Conservation (phyloP, 805 yeast genomes). For the Kazachstania martiniae region DNA sequence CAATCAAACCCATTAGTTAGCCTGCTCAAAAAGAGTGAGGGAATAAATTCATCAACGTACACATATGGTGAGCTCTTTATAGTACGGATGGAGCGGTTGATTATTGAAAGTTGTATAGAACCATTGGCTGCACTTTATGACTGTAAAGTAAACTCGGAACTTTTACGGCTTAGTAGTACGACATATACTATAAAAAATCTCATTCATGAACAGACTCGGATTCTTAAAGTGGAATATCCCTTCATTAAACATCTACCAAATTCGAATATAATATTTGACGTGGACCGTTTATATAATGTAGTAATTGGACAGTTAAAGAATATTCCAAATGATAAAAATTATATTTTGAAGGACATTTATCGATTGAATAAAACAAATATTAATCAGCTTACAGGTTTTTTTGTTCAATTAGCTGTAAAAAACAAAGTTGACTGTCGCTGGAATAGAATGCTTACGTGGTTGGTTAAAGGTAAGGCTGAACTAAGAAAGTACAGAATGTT, state of each 20-base stretch:
- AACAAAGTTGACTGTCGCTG: constrained; percentile 34
- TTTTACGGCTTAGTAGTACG: constrained; percentile 6
- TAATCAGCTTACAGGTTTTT: constrained; percentile 57
- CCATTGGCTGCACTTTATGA: constrained; percentile 18
- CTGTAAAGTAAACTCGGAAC: constrained; percentile 13
- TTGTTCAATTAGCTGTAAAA: constrained; percentile 39
- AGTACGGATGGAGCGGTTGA: constrained; percentile 14
- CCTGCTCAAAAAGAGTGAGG: constrained; percentile 2
- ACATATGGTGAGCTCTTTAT: constrained; percentile 17
- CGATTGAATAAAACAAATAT: constrained; percentile 44
- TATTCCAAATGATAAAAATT: constrained; percentile 42
- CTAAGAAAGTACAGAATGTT: constrained; percentile 11
- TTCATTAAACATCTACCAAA: constrained; percentile 15
- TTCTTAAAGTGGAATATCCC: constrained; percentile 11
- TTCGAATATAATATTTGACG: constrained; percentile 17
- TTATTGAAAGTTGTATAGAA: constrained; percentile 17
- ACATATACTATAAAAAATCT: constrained; percentile 7
- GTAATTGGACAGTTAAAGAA: constrained; percentile 25
- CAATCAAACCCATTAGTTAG: constrained; percentile 3
- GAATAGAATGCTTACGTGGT: constrained; percentile 35
- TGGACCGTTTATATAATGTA: constrained; percentile 27
- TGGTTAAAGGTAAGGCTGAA: constrained; percentile 33
- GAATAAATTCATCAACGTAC: constrained; percentile 2
- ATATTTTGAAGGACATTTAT: constrained; percentile 13
- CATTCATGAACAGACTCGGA: constrained; percentile 16